Evolutionary conservation across 129 eudicot species (phyloP), one percentile per base, ranked within the genome.

Genomic region (Artemisia argyi): DNA sequence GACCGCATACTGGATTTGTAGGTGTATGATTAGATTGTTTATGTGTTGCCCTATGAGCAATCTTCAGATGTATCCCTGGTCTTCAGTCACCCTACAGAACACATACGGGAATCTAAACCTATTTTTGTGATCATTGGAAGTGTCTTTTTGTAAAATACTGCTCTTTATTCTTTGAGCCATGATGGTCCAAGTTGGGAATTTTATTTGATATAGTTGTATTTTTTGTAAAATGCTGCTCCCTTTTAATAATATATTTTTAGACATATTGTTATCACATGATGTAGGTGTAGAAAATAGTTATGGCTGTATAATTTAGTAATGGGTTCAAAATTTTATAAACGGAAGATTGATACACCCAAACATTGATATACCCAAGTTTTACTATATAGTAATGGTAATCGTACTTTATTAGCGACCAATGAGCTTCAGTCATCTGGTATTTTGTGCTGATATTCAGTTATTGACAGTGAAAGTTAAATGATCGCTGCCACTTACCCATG

Each of bases 351-450:
- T 39, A 39, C 46, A 39, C 9, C 46, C 46, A 39, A 39, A 39
- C 46, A 39, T 39, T 39, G 44, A 39, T 7, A 35, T 5, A 39
- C 46, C 46, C 46, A 39, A 39, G 46, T 39, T 39, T 39, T 39
- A 39, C 10, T 1, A 39, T 6, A 39, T 39, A 39, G 46, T 39
- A 7, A 39, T 39, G 46, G 11, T 39, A 7, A 39, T 39, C 10
- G n/a, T 15, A 22, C 9, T 7, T 35, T 7, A 35, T 35, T 35
- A 6, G 44, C 44, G 9, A 35, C 44, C 8, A 35, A 35, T 30
- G 51, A 63, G 51, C 68, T 63, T 63, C 50, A n/a, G 24, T 35
- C 50, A 14, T 62, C 14, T n/a, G 68, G 26, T 63, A 63, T 63
- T 35, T 63, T 63, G n/a, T 64, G 52, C 18, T 28, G 20, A 64